Base-by-base conservation (phyloP, 352 stramenopile species). In the Thalassiosira exigua region DNA sequence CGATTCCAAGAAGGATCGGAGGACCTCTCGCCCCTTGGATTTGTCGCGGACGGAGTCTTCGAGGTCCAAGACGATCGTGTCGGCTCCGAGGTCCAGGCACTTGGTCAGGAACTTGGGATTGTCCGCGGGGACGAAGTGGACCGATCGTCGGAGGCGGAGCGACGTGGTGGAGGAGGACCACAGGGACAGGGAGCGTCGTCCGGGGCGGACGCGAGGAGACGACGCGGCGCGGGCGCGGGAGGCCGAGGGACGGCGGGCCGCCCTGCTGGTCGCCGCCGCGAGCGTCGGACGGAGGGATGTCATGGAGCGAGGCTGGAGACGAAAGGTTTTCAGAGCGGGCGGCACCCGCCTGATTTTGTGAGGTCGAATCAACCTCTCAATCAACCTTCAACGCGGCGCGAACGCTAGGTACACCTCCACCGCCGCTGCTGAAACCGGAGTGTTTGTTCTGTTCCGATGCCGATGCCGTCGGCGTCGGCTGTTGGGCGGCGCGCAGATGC, bases 41-140 rank as follows among this genome's bases (percentile, higher is more conserved):
- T 84, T 84, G 24, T 84, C 69, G 11, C 65, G 66, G 3, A 84
- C 69, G 19, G 76, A 84, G 75, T 84, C 76, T 61, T 84, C 76
- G 12, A 84, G 42, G 29, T 84, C 76, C 0, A 80, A 41, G 36
- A 84, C 50, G 27, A 84, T 42, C 0, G 76, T 76, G 33, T 84
- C 76, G 19, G 76, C 76, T 22, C 76, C 76, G 14, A 84, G 44
- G 1, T 48, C 36, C 0, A 84, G 48, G 0, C 44, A 72, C 36
- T 84, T 79, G 21, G 33, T 57, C 2, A 84, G 57, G 57, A 74
- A 84, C 56, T 75, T 75, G 11, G 59, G 27, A 26, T 76, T 79
- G 48, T 84, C 76, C 1, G 60, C 76, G 32, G 76, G 76, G 19
- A 84, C 64, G 33, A 84, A 84, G 64, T 84, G 76, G 14, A 84